Evolutionary conservation across 208 protist genomes (phyloP).

Genomic region (Trypanosomatidae sp.): DNA sequence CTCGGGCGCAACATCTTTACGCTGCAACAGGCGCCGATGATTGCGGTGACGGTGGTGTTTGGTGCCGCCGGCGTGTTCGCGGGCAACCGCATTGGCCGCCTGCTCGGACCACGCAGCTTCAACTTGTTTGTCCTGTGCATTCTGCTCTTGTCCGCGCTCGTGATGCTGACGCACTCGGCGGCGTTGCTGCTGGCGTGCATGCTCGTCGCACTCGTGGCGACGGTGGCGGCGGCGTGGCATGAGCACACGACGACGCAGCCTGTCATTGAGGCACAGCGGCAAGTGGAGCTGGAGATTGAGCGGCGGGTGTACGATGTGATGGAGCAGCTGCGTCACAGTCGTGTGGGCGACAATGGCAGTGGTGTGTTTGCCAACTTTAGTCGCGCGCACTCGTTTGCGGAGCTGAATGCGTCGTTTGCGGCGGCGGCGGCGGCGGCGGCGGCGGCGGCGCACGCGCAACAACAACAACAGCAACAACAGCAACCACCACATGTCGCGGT

Average conservation of each 20-base stretch:
- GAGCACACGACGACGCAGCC: conserved; percentile 24
- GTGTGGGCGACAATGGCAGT: conserved; percentile 19
- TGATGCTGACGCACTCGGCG: conserved; percentile 18
- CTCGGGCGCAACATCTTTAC: conserved; percentile 11
- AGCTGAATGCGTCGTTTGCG: no score
- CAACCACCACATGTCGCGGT: background rate
- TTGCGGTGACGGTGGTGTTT: conserved; percentile 23
- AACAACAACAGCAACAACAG: conserved; percentile 15
- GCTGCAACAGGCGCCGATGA: conserved; percentile 12
- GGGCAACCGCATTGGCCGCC: conserved; percentile 22
- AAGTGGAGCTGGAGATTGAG: conserved; percentile 37
- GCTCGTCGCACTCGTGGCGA: conserved; percentile 14
- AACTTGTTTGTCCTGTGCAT: conserved; percentile 35
- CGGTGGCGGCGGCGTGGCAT: conserved; percentile 10
- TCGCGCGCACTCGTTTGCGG: no score
- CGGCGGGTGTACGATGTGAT: conserved; percentile 30
- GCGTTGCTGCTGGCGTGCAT: conserved; percentile 11
- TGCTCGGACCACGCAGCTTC: conserved; percentile 36
- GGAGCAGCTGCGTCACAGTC: conserved; percentile 17
- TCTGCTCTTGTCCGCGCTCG: conserved; percentile 26
- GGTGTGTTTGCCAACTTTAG: no score
- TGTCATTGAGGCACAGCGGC: conserved; percentile 23
- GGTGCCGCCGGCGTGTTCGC: conserved; percentile 32
- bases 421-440: no score
- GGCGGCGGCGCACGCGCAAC: conserved; percentile 10